These are phyloP conservation scores for Chaetomiaceae sp. DNA, from an alignment of 2,329 filamentous ascomycete genomes.

Conservation along the genomic window DNA sequence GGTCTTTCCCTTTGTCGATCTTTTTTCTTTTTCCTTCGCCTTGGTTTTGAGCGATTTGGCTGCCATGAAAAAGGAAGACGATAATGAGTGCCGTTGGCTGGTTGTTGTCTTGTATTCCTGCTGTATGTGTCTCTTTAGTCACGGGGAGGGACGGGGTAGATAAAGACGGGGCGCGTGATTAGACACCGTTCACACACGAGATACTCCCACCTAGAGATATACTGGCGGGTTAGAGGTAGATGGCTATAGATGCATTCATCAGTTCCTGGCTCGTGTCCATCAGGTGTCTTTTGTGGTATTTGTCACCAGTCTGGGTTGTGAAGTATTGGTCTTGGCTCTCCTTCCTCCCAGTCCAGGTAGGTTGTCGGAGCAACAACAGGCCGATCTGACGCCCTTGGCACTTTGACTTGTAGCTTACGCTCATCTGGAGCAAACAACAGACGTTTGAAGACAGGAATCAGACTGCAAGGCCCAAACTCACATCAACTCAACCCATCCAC, in stretches of 20 bases:
- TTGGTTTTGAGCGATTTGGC: neutral
- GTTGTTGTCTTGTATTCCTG: neutral
- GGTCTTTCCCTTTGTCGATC: neutral
- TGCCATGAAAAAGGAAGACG: constrained; percentile 1
- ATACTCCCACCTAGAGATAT: constrained; percentile 13
- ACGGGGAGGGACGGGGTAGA: neutral
- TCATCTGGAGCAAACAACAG: too few species aligned
- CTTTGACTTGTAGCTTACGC: too few species aligned
- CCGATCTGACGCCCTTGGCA: too few species aligned
- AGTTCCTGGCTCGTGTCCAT: too few species aligned
- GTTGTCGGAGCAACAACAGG: too few species aligned
- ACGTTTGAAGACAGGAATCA: too few species aligned
- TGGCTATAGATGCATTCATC: constrained; percentile 3
- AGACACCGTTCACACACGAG: constrained; percentile 1
- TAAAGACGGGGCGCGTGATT: neutral
- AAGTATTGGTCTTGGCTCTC: too few species aligned
- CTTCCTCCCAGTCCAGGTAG: too few species aligned
- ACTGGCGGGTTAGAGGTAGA: constrained; percentile 11
- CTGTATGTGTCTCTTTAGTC: neutral
- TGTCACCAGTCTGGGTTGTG: too few species aligned
- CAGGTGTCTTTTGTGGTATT: too few species aligned
- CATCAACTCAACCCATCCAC: too few species aligned
- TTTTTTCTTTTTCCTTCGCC: neutral
- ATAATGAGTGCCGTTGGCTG: neutral
- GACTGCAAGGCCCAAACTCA: too few species aligned